Evolutionary conservation across 805 yeast genomes (phyloP), one percentile per base, ranked within the genome.

Genomic region (Middelhovenomyces tepae): DNA sequence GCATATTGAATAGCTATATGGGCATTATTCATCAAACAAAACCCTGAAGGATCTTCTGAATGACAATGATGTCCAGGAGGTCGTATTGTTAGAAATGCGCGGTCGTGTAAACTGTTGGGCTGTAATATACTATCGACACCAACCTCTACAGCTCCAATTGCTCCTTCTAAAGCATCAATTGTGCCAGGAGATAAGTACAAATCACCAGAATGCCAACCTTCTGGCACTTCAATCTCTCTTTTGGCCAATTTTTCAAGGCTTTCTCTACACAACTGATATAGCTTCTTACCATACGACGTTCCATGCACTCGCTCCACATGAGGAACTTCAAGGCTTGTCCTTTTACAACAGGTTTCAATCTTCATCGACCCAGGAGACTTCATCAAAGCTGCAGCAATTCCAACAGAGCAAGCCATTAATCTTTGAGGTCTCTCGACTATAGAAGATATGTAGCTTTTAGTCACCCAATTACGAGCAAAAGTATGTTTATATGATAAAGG

Each of bases 51-150:
- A n/a, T 73, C 68, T 36, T 79, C 74, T 0, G 85, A 78, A 47
- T 81, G 91, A 16, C 85, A 76, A 54, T 83, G 94, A 51, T 83
- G 94, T 3, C 94, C 94, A 1, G 93, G 91, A 1, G 91, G 91
- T 31, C 91, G 62, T 26, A 81, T 70, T 1, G 75, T 74, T 0
- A 77, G 77, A 56, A 81, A 81, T 1, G 78, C 76, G 27, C 71
- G 61, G 26, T 55, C 40, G 8, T 28, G 33, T 9, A 27, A 16
- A 5, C 14, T 48, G 10, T 43, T 48, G 2, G 44, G 50, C 2
- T 45, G 48, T 41, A 65, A 71, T 5, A 73, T 56, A 2, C 63
- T 51, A 48, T 83, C 91, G 1, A 81, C 64, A 1, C 80, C 86
- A 1, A 70, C 61, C 51, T 83, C 91, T 3, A 83, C 61, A 0